Percentiles rank a stretch among this genome's conserved stretches.
Evolutionary conservation across 2,329 filamentous ascomycete genomes (phyloP).

Genomic region (Fusarium odoratissimum): DNA sequence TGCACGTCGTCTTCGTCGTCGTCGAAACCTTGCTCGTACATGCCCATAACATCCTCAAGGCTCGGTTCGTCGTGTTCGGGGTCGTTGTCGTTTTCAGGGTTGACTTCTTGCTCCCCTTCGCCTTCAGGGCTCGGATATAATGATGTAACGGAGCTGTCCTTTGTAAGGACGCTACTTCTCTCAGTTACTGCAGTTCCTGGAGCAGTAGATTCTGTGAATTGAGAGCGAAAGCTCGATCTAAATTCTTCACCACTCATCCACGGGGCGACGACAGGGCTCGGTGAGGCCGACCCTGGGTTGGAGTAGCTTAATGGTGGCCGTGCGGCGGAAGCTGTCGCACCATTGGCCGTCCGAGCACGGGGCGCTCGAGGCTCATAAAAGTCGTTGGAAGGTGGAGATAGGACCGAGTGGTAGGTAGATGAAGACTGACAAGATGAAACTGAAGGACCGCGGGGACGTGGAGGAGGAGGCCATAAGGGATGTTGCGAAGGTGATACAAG

Average conservation of each 20-base stretch:
- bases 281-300: constrained; percentile 53
- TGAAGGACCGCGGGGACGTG: constrained; percentile 58
- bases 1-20: constrained; percentile 56
- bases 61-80: constrained; percentile 66
- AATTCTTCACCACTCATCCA: constrained; percentile 65
- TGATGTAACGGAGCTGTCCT: constrained; percentile 79
- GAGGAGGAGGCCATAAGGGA: constrained; percentile 54
- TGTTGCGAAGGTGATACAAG: constrained; percentile 46
- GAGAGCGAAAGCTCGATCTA: constrained; percentile 67
- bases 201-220: constrained; percentile 64
- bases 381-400: constrained; percentile 58
- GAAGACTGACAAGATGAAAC: constrained; percentile 60
- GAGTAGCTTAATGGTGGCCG: constrained; percentile 45
- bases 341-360: constrained; percentile 46
- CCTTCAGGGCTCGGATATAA: constrained; percentile 52
- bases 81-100: constrained; percentile 45
- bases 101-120: constrained; percentile 49
- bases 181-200: constrained; percentile 78
- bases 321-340: constrained; percentile 41
- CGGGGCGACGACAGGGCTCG: constrained; percentile 53
- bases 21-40: constrained; percentile 73
- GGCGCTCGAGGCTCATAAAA: constrained; percentile 50
- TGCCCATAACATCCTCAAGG: constrained; percentile 76
- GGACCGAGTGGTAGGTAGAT: constrained; percentile 53
- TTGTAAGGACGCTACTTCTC: constrained; percentile 83